Base-by-base conservation (phyloP, 169 alveolate species). In the Plasmodium chabaudi region DNA sequence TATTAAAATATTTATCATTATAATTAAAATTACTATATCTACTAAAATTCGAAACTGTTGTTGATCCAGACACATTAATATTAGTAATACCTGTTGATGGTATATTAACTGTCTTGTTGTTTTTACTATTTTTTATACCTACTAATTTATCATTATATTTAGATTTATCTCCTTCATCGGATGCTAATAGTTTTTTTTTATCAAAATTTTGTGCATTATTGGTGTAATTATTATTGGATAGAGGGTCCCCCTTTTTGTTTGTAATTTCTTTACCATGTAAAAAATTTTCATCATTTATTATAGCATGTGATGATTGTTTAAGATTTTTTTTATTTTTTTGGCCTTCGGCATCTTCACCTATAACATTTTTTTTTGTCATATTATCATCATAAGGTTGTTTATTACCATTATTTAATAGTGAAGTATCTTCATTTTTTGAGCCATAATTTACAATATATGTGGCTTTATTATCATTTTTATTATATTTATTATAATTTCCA, bases 1-100 rank as follows among this genome's bases (percentile, higher is more conserved):
- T 77, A 73, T 73, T 73, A 77, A 77, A 77, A 63, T 57, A 77
- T 77, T 77, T 77, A 61, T 77, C 88, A 63, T 77, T 56, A 27
- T 64, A 64, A 59, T 57, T 77, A 19, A 77, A 77, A 57, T 77
- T 77, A 64, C 59, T 77, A 64, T 77, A 77, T 57, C 88, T 77
- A 21, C 15, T 47, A 69, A 57, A 67, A 72, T 64, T 72, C 12
- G 59, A 23, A 42, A 39, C 5, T 42, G 46, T 71, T 44, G 65
- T 15, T 2, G 56, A 23, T 51, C 84, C 84, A 59, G 17, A 51
- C 23, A 42, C 65, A 53, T 42, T 71, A 1, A 49, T 15, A 25
- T 67, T 53, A 6, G 44, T 64, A 56, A 6, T 77, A 19, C 61
- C 74, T 25, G 23, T 25, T 19, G 49, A 49, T 39, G 44, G 10